Base-by-base conservation (phyloP, 768 basidiomycete genomes). In the Cyathus striatus region DNA sequence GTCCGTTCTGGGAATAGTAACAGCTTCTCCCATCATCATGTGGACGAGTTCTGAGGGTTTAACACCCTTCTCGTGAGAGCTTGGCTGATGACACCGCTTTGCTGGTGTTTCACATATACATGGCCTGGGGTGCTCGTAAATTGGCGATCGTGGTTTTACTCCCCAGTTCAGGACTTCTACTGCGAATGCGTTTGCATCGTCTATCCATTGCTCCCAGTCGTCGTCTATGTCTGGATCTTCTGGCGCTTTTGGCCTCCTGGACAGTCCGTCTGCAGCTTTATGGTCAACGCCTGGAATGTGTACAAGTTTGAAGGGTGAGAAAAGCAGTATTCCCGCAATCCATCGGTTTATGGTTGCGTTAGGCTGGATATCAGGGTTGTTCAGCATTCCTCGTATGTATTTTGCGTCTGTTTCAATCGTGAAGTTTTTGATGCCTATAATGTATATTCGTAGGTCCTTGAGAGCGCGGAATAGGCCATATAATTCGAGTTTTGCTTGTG, bases 341-440 rank as follows among this genome's bases (percentile, higher is more conserved):
- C 70, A 73, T 16, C 59, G 43, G 40, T 72, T 72, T 3, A 72
- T 63, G 0, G 68, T 45, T 0, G 66, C 61, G 41, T 62, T 65
- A 0, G 66, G 66, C 14, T 57, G 56, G 0, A 64, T 20, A 23
- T 70, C 65, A 1, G 68, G 68, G 12, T 63, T 43, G 38, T 70
- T 66, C 5, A 72, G 40, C 68, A 71, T 72, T n/a, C 62, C 65
- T 40, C 64, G 64, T 6, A 74, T 68, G 44, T 64, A 64, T n/a
- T 25, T 63, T 52, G 65, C 69, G 48, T 72, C 66, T 0, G 65
- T 61, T 46, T 70, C 65, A 0, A 73, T 52, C n/a, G 50, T 39
- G 0, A 72, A 46, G 1, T 55, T 61, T 22, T 51, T 49, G 1
- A 47, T 45, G 23, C 54, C 47, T 18, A 53, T 42, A 1, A 55